phyloP scores from a whole-genome alignment of 2,329 filamentous ascomycete species.

The Blastomyces silverae region DNA sequence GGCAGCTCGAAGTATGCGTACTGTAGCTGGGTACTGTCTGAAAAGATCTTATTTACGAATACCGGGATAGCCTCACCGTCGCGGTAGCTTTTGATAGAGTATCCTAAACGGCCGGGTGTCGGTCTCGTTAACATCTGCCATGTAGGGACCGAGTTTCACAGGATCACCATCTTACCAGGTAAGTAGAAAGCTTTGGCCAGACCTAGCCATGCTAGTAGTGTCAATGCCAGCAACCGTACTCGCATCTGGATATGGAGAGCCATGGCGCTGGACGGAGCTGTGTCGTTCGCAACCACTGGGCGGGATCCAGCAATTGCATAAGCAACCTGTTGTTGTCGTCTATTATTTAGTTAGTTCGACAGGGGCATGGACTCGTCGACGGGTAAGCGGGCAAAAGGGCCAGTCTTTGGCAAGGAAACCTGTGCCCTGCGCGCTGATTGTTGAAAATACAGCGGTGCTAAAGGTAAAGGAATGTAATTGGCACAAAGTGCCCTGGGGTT shows the following conservation, averaged over 20 bases:
- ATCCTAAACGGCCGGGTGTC: slow-evolving; percentile 50
- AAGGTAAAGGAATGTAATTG: slow-evolving; percentile 46
- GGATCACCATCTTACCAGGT: slow-evolving; percentile 55
- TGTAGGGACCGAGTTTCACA: slow-evolving; percentile 12
- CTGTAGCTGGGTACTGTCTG: slow-evolving; percentile 81
- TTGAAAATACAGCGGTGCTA: neutral
- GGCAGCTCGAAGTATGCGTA: slow-evolving; percentile 86
- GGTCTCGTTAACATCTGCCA: slow-evolving; percentile 1
- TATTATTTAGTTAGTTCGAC: neutral
- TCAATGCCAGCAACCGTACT: slow-evolving; percentile 29
- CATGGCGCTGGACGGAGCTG: slow-evolving; percentile 21
- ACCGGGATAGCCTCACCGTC: slow-evolving; percentile 71
- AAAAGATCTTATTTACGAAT: slow-evolving; percentile 89
- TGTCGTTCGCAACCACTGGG: neutral
- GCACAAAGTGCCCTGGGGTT: slow-evolving; percentile 45
- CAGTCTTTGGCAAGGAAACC: neutral
- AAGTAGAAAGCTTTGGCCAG: slow-evolving; percentile 70
- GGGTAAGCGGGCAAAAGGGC: neutral
- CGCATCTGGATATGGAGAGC: slow-evolving; percentile 27
- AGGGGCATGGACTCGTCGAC: neutral
- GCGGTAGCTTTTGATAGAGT: slow-evolving; percentile 73
- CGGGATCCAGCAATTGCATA: neutral
- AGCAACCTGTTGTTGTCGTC: neutral
- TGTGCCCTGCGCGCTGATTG: neutral
- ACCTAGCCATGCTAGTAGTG: slow-evolving; percentile 41